phyloP scores from a whole-genome alignment of 257 asterid species.

The Gentiana macrophylla region DNA sequence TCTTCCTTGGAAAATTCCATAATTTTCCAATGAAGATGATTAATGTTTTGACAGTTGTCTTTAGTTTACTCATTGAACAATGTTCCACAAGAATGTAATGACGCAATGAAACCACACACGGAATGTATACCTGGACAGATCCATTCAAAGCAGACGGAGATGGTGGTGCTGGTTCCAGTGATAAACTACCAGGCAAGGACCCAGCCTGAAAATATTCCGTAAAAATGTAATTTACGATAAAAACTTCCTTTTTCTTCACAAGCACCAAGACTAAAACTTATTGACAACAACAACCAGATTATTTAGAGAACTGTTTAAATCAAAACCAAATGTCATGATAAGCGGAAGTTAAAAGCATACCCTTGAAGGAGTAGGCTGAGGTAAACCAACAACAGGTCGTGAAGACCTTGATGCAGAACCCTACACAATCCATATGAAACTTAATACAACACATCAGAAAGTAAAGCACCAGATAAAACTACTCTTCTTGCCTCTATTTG shows the following conservation, averaged over 20 bases:
- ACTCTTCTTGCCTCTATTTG: conserved; percentile 56
- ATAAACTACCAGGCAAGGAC: conserved; percentile 41
- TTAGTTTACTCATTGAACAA: too few species aligned
- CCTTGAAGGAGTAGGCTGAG: conserved; percentile 53
- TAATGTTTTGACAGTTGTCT: too few species aligned
- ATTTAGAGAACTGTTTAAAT: too few species aligned
- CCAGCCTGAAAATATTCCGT: conserved; percentile 25
- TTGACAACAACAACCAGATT: conserved; percentile 1
- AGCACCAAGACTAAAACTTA: conserved; percentile 3
- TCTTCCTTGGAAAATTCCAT: background rate
- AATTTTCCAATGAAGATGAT: too few species aligned
- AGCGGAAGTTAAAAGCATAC: conserved; percentile 24
- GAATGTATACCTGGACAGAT: conserved; percentile 26
- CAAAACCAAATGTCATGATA: too few species aligned
- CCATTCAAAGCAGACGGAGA: conserved; percentile 52
- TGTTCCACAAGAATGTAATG: background rate
- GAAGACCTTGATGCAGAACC: conserved; percentile 41
- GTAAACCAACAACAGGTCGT: conserved; percentile 51
- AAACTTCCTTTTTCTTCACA: too few species aligned
- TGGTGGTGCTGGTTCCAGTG: conserved; percentile 42
- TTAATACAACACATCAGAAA: conserved; percentile 7
- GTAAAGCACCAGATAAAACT: conserved; percentile 6
- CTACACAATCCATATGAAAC: conserved; percentile 24
- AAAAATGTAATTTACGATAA: conserved; percentile 1
- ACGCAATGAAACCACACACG: background rate